Evolutionary conservation across 2,329 filamentous ascomycete species (phyloP).

Genomic region (Ophiocordyceps australis): DNA sequence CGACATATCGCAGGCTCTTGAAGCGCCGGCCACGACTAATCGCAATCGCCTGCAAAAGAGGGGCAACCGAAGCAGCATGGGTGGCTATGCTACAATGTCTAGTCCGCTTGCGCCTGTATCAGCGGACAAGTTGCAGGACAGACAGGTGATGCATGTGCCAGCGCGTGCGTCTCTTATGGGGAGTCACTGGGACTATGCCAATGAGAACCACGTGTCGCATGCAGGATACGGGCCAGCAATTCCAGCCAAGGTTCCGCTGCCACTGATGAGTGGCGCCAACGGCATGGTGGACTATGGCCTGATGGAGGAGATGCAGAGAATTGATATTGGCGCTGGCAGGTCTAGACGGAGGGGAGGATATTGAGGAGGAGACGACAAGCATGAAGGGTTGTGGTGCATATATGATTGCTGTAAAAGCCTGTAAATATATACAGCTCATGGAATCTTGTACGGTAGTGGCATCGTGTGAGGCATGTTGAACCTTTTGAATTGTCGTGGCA

Average conservation of each 20-base stretch:
- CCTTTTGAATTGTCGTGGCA: no score
- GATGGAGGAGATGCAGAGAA: constrained; percentile 52
- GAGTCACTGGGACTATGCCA: constrained; percentile 32
- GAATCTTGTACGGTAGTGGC: not conserved
- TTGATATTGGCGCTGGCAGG: constrained; percentile 45
- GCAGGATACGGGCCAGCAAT: constrained; percentile 34
- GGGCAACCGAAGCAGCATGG: constrained; percentile 19
- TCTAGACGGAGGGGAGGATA: constrained; percentile 30
- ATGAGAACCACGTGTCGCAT: constrained; percentile 29
- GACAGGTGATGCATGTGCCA: constrained; percentile 16
- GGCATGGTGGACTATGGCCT: constrained; percentile 34
- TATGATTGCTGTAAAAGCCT: not conserved
- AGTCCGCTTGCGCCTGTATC: constrained; percentile 35
- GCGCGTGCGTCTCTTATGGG: constrained; percentile 21
- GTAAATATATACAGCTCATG: not conserved
- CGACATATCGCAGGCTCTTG: constrained; percentile 14
- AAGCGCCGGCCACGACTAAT: constrained; percentile 16
- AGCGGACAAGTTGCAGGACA: constrained; percentile 29
- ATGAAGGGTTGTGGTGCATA: not conserved
- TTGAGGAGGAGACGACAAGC: constrained; percentile 6
- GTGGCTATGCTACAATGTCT: constrained; percentile 16
- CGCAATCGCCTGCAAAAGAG: constrained; percentile 52
- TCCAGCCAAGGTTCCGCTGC: constrained; percentile 51
- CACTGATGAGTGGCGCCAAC: constrained; percentile 23
- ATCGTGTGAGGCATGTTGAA: no score